phyloP scores from a whole-genome alignment of 306 rosid genomes.

The Pyrus pyrifolia region DNA sequence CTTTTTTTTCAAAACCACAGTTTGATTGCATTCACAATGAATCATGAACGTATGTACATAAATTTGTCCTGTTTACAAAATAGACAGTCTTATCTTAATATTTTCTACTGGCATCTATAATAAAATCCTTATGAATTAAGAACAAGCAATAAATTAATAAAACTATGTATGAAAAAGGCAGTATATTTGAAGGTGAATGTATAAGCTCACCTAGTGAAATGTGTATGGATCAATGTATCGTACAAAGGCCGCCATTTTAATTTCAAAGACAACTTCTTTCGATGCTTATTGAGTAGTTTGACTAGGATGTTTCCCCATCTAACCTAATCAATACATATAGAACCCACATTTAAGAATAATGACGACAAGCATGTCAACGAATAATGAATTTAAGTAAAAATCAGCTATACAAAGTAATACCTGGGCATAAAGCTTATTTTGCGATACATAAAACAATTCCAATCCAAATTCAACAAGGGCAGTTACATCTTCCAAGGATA shows the following conservation, averaged over 20 bases:
- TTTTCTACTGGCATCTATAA: background rate
- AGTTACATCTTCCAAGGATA: slow-evolving; percentile 68
- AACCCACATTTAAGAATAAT: slow-evolving; percentile 20
- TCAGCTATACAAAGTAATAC: slow-evolving; percentile 36
- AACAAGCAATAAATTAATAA: background rate
- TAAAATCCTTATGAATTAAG: background rate
- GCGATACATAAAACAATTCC: slow-evolving; percentile 61
- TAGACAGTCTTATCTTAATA: background rate
- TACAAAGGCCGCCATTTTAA: slow-evolving; percentile 84
- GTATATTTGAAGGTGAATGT: background rate
- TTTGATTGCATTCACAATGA: background rate
- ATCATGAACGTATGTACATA: background rate
- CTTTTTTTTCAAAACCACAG: background rate
- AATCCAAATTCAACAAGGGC: slow-evolving; percentile 60
- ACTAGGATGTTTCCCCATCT: slow-evolving; percentile 95
- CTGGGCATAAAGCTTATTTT: slow-evolving; percentile 86
- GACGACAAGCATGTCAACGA: background rate
- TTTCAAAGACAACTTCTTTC: slow-evolving; percentile 65
- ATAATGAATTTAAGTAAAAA: background rate
- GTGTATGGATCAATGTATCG: slow-evolving; percentile 71
- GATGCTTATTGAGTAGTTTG: slow-evolving; percentile 70
- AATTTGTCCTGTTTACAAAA: background rate
- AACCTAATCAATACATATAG: slow-evolving; percentile 61
- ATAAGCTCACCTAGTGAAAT: slow-evolving; percentile 77
- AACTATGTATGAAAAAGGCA: background rate